Percentiles rank a stretch among this genome's conserved stretches.
These are phyloP conservation scores for Yamadazyma kanchanaburiensis DNA, from an alignment of 1,139 yeast species.

Conservation along the genomic window DNA sequence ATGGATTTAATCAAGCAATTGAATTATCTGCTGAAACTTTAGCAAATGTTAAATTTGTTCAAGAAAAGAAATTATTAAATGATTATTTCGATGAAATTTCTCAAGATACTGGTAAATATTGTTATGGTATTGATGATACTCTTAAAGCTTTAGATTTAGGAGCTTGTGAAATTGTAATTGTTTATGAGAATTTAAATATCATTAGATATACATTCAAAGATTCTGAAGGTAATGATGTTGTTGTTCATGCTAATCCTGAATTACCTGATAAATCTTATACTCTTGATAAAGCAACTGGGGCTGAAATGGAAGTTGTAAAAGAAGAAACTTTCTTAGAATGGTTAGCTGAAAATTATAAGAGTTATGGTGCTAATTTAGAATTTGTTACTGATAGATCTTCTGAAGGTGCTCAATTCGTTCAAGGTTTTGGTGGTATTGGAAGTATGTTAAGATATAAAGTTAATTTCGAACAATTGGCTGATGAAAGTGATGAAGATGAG, in stretches of 20 bases:
- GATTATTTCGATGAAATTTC: conserved; percentile 94
- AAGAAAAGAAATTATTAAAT: conserved; percentile 93
- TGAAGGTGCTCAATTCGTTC: conserved; percentile 97
- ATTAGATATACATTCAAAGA: conserved; percentile 83
- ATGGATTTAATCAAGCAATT: conserved; percentile 98
- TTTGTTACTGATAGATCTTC: conserved; percentile 95
- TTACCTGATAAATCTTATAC: conserved; percentile 75
- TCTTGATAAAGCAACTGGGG: conserved; percentile 80
- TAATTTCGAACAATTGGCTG: conserved; percentile 90
- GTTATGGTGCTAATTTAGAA: conserved; percentile 91
- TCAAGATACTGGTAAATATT: conserved; percentile 93
- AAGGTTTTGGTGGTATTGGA: conserved; percentile 98
- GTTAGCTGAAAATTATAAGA: conserved; percentile 95
- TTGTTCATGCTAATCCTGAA: conserved; percentile 70
- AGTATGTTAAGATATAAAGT: conserved; percentile 94
- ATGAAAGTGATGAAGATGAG: conserved; percentile 83
- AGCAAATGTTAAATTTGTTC: conserved; percentile 94
- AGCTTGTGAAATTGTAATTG: conserved; percentile 90
- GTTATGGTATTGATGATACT: conserved; percentile 96
- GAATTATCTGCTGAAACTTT: conserved; percentile 95
- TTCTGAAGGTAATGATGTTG: conserved; percentile 72
- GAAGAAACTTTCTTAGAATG: conserved; percentile 90
- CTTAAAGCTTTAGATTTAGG: conserved; percentile 94
- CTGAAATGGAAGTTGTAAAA: conserved; percentile 80
- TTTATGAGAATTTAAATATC: conserved; percentile 85